Conservation (phyloP, 345 rosid genomes). For the Dipteronia sinensis region DNA sequence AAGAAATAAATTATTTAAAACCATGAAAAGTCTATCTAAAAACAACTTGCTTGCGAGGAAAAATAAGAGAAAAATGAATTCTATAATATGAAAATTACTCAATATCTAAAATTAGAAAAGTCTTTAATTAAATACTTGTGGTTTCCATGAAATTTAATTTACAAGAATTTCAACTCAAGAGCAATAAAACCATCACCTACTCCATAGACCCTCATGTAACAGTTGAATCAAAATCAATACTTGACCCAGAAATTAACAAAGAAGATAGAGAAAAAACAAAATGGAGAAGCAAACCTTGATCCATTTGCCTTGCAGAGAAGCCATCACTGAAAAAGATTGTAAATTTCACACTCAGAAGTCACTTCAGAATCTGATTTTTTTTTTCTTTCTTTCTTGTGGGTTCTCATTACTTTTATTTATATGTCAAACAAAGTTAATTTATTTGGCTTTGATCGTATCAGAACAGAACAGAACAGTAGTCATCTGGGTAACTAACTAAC, state of each 20-base stretch:
- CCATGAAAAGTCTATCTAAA: background rate
- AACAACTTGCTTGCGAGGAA: background rate
- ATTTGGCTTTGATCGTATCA: background rate
- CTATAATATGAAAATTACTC: background rate
- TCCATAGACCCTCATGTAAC: background rate
- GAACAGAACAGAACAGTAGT: too few relatives aligned
- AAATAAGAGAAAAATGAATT: background rate
- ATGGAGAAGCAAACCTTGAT: constrained; percentile 46
- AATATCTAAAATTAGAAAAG: background rate
- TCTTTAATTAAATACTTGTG: too few relatives aligned
- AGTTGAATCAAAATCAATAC: background rate
- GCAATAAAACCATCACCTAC: background rate
- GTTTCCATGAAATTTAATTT: background rate
- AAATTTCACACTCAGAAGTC: background rate
- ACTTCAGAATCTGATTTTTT: background rate
- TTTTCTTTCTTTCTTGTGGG: background rate
- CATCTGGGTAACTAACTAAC: background rate
- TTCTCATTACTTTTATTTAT: background rate
- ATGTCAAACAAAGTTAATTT: background rate
- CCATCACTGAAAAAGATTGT: constrained; percentile 24
- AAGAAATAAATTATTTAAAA: too few relatives aligned
- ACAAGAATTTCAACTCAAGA: background rate
- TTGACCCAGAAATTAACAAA: background rate
- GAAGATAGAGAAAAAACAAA: background rate
- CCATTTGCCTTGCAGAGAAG: constrained; percentile 62